Conservation (phyloP, 345 rosid genomes). For the Citrus sinensis region DVS_A1.0 CM039165.1:6172501-6173000, state of each 20-base stretch:
- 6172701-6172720: constrained; percentile 4
- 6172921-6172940: constrained; percentile 7
- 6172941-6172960: constrained; percentile 1
- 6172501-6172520: background rate
- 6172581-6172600: constrained; percentile 83
- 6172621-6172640: constrained; percentile 82
- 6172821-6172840: constrained; percentile 89
- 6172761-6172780: constrained; percentile 79
- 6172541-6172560: constrained; percentile 69
- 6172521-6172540: constrained; percentile 67
- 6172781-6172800: constrained; percentile 78
- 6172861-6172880: constrained; percentile 60
- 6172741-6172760: constrained; percentile 5
- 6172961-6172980: constrained; percentile 62
- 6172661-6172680: constrained; percentile 62
- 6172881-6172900: constrained; percentile 3
- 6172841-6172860: constrained; percentile 84
- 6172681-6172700: constrained; percentile 46
- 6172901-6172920: constrained; percentile 13
- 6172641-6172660: constrained; percentile 73
- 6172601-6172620: constrained; percentile 82
- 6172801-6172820: constrained; percentile 78
- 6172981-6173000: constrained; percentile 61
- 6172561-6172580: constrained; percentile 71
- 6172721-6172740: background rate